phyloP scores from a whole-genome alignment of 2,329 filamentous ascomycete species.

The Escovopsis weberi region DNA sequence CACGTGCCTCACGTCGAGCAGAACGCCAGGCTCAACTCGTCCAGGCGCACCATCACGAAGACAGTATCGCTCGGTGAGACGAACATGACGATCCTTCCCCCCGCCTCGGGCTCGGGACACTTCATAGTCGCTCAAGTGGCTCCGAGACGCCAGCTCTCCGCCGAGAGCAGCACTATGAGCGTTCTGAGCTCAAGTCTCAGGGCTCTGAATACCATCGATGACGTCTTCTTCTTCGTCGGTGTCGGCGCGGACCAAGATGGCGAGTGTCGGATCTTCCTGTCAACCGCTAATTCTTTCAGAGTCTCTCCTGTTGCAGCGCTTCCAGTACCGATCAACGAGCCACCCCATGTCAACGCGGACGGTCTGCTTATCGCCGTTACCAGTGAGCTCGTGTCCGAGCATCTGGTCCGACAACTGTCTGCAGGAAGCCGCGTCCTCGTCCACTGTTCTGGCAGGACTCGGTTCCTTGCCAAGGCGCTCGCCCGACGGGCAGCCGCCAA shows the following conservation, averaged over 20 bases:
- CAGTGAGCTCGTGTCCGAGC: slow-evolving; percentile 3
- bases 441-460: slow-evolving; percentile 1
- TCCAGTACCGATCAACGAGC: not conserved
- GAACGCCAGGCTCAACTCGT: slow-evolving; percentile 4
- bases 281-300: not conserved
- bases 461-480: slow-evolving; percentile 2
- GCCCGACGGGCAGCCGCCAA: not conserved
- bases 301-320: not conserved
- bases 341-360: not conserved
- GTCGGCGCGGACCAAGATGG: not conserved
- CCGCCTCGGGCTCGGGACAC: too few relatives aligned
- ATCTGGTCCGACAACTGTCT: slow-evolving; percentile 1
- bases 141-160: too few relatives aligned
- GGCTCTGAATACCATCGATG: slow-evolving; percentile 1
- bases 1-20: not conserved
- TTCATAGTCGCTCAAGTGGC: too few relatives aligned
- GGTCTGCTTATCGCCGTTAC: not conserved
- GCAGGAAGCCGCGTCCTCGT: slow-evolving; percentile 3
- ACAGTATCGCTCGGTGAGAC: not conserved
- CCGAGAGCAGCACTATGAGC: not conserved
- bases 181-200: slow-evolving; percentile 1
- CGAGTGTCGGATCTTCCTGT: not conserved
- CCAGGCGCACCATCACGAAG: slow-evolving; percentile 1
- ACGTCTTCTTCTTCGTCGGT: slow-evolving; percentile 1
- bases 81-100: too few relatives aligned